Base-by-base conservation (phyloP, 495 filamentous ascomycete genomes). In the Lasiosphaeria miniovina region DNA sequence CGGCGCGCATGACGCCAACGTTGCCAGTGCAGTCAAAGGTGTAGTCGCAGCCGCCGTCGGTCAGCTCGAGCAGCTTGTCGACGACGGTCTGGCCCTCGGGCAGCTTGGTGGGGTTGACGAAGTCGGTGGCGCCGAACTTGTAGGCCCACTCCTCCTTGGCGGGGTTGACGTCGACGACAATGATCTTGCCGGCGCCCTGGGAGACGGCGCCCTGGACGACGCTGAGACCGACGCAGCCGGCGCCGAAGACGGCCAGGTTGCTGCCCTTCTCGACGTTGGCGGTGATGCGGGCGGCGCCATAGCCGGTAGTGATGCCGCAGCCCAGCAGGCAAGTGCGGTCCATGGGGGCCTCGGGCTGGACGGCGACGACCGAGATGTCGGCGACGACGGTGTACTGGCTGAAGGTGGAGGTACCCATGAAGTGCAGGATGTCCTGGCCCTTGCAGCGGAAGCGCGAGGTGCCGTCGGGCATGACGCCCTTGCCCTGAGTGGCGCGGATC, bases 11-110 rank as follows among this genome's bases (percentile, higher is more conserved):
- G 40, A 98, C 94, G 54, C 87, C 83, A 33, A 96, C 92, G 68
- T 98, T 98, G 17, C 94, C 94, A 4, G 94, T 98, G 80, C 94
- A 98, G 79, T 98, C 94, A 71, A 98, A 98, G 51, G 94, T 98
- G 78, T 98, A 98, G 78, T 98, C 94, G 71, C 92, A 94, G 15
- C 94, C 94, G 60, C 94, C 94, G 72, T 98, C 94, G n/a, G 94
- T 98, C 89, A 98, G 90, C 78, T 98, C 94, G 64, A 97, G 87
- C 58, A 98, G 80, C 77, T 90, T 82, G 67, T 95, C 90, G 73
- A 95, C 90, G 59, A 97, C 88, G 57, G 81, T 91, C 82, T 90
- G 84, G 52, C 83, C 84, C 52, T 82, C 77, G 65, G 77, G 76
- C 49, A 96, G 75, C 75, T 89, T 86, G 52, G 85, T 88, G 17